Percentiles rank a stretch among this genome's conserved stretches.
phyloP scores from a whole-genome alignment of 2,329 filamentous ascomycete genomes.

The Fusarium praegraminearum region DNA sequence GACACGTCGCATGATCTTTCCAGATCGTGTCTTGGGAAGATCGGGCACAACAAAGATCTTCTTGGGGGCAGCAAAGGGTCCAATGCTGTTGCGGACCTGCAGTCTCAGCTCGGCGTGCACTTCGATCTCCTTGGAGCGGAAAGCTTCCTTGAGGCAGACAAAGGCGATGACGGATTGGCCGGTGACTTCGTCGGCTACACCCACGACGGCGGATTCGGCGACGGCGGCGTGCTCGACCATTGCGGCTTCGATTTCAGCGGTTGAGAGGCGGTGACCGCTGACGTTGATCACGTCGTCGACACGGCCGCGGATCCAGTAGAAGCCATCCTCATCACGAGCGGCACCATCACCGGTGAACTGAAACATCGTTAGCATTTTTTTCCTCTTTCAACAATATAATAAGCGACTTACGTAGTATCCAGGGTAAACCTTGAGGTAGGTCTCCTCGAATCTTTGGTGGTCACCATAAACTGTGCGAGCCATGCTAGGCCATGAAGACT shows the following conservation, averaged over 20 bases:
- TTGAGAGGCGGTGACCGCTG: conserved; percentile 92
- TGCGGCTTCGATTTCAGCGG: conserved; percentile 94
- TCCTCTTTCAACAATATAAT: rapidly evolving
- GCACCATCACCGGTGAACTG: conserved; percentile 91
- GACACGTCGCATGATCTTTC: conserved; percentile 97
- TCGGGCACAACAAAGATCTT: conserved; percentile 87
- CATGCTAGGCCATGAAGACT: conserved; percentile 96
- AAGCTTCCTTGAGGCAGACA: conserved; percentile 76
- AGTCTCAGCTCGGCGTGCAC: conserved; percentile 88
- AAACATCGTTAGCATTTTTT: not conserved
- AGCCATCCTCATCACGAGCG: conserved; percentile 91
- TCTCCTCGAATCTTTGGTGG: conserved; percentile 96
- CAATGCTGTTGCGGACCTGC: conserved; percentile 93
- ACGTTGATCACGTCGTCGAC: conserved; percentile 98
- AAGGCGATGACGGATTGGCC: conserved; percentile 96
- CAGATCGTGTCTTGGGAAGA: conserved; percentile 91
- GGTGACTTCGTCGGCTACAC: conserved; percentile 87
- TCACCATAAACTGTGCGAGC: conserved; percentile 95
- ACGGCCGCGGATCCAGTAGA: conserved; percentile 97
- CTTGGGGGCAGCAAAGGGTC: conserved; percentile 93
- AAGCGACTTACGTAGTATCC: conserved; percentile 82
- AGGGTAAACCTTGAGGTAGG: conserved; percentile 93
- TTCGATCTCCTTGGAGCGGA: conserved; percentile 66
- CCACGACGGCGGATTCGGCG: conserved; percentile 91
- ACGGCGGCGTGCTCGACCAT: conserved; percentile 88